phyloP scores from a whole-genome alignment of 306 rosid genomes.

The Cicer bijugum region DNA sequence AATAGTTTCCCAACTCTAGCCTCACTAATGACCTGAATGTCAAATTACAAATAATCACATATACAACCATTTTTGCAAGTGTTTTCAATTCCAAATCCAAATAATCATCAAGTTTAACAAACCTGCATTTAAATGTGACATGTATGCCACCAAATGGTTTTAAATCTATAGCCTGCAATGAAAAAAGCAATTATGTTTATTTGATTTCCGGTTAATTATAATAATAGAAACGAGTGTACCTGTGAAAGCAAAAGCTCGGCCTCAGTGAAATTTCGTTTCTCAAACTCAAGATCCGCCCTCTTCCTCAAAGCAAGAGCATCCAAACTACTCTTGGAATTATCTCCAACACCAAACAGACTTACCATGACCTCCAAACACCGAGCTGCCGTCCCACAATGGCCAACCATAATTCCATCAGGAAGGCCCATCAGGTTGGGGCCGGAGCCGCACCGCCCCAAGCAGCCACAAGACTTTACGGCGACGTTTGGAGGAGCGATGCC shows the following conservation, averaged over 20 bases:
- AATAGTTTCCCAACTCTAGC: conserved; percentile 65
- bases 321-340: conserved; percentile 53
- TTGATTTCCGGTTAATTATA: background rate
- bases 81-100: background rate
- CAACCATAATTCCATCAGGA: conserved; percentile 58
- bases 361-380: conserved; percentile 66
- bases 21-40: conserved; percentile 70
- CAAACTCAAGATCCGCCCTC: conserved; percentile 59
- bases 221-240: conserved; percentile 42
- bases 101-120: conserved; percentile 7
- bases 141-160: conserved; percentile 79
- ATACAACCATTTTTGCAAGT: background rate
- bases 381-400: conserved; percentile 73
- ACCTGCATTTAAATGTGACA: conserved; percentile 73
- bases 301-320: conserved; percentile 82
- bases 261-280: conserved; percentile 54
- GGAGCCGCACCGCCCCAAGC: conserved; percentile 76
- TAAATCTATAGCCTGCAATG: conserved; percentile 71
- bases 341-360: conserved; percentile 44
- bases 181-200: conserved; percentile 29
- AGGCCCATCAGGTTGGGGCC: conserved; percentile 80
- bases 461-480: conserved; percentile 66
- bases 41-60: conserved; percentile 27
- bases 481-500: conserved; percentile 69
- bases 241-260: conserved; percentile 76